These are phyloP conservation scores for Colletotrichum sp. DNA, from an alignment of 2,329 filamentous ascomycete species.

Conservation along the genomic window DNA sequence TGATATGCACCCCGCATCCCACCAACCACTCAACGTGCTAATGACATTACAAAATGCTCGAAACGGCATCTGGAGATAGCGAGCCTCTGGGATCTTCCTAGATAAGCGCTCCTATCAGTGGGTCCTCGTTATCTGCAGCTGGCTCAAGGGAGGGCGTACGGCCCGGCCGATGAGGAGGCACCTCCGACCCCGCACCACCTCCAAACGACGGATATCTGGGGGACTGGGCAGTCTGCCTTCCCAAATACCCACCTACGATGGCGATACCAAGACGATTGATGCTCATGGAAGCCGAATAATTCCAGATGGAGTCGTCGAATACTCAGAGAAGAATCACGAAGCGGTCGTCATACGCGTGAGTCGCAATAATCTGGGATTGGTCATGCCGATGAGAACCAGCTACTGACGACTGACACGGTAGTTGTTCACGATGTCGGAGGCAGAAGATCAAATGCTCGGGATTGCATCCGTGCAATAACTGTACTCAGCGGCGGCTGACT, in stretches of 20 bases:
- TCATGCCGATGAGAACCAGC: too few relatives aligned
- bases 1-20: conserved; percentile 9
- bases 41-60: background rate
- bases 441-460: conserved; percentile 19
- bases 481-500: conserved; percentile 10
- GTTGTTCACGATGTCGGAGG: conserved; percentile 16
- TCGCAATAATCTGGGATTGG: too few relatives aligned
- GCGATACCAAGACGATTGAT: background rate
- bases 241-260: background rate
- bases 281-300: background rate
- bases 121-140: conserved; percentile 6
- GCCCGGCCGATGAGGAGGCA: background rate
- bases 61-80: conserved; percentile 4
- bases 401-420: background rate
- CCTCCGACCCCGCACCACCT: conserved; percentile 2
- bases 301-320: conserved; percentile 5
- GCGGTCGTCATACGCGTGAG: conserved; percentile 6
- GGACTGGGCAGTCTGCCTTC: background rate
- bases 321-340: conserved; percentile 11
- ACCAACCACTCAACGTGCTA: background rate
- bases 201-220: background rate
- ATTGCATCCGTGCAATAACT: conserved; percentile 15
- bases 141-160: background rate
- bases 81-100: background rate
- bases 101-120: conserved; percentile 13